These are phyloP conservation scores for Ascochyta lentis DNA, from an alignment of 2,329 filamentous ascomycete genomes.

Conservation along the genomic window DNA sequence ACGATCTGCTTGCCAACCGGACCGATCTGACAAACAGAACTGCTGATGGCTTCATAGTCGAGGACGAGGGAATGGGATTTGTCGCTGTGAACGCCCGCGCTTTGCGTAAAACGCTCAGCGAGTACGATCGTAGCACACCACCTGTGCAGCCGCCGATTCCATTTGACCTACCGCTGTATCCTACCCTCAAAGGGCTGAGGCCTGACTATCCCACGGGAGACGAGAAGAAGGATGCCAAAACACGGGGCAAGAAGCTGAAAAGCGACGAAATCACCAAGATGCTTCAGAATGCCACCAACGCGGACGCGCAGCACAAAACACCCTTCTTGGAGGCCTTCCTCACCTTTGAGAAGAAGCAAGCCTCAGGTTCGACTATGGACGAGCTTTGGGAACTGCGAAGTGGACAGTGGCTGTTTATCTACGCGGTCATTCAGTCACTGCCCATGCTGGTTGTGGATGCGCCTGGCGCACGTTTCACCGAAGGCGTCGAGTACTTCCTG, in stretches of 20 bases:
- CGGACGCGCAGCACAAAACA: slow-evolving; percentile 66
- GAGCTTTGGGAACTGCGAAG: slow-evolving; percentile 75
- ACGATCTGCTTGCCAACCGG: slow-evolving; percentile 87
- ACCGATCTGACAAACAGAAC: slow-evolving; percentile 78
- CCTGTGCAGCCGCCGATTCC: slow-evolving; percentile 91
- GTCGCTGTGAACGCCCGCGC: slow-evolving; percentile 69
- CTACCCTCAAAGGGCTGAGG: slow-evolving; percentile 70
- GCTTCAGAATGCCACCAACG: slow-evolving; percentile 82
- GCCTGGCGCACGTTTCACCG: slow-evolving; percentile 70
- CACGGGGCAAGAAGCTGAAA: slow-evolving; percentile 74
- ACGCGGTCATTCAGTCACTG: slow-evolving; percentile 76
- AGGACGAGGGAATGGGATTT: slow-evolving; percentile 58
- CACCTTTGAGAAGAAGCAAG: slow-evolving; percentile 73
- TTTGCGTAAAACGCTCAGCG: slow-evolving; percentile 78
- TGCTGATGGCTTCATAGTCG: slow-evolving; percentile 69
- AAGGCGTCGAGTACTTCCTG: slow-evolving; percentile 82
- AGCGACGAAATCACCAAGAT: slow-evolving; percentile 78
- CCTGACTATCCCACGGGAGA: slow-evolving; percentile 70
- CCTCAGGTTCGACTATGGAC: slow-evolving; percentile 66
- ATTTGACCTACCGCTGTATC: slow-evolving; percentile 83
- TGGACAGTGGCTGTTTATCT: slow-evolving; percentile 83
- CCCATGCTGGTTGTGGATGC: slow-evolving; percentile 81
- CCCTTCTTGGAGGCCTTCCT: slow-evolving; percentile 75
- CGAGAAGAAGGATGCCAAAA: slow-evolving; percentile 75
- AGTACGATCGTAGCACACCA: slow-evolving; percentile 88